Evolutionary conservation across 371 early-diverging fungal species (phyloP).

Genomic region (Nosema bombycis): DNA sequence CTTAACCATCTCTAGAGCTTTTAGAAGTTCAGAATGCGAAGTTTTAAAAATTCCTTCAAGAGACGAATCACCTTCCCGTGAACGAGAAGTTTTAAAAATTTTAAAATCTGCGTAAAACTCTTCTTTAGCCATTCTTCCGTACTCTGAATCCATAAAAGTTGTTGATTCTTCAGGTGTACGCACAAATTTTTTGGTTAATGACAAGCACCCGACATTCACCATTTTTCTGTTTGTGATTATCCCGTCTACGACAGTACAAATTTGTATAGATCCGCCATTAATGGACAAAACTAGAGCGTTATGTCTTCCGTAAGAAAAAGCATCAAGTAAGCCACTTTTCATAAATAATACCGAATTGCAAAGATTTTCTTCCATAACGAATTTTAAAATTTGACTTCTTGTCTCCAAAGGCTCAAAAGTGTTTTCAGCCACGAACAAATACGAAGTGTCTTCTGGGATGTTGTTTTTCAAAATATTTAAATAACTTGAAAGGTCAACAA

Average conservation of each 20-base stretch:
- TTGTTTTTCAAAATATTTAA: too few relatives aligned
- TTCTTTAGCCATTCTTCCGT: neutral
- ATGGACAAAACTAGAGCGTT: conserved; percentile 48
- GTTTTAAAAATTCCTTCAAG: neutral
- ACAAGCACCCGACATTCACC: too few relatives aligned
- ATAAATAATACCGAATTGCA: conserved; percentile 47
- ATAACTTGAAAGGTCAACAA: too few relatives aligned
- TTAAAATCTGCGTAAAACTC: neutral
- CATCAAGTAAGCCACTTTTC: conserved; percentile 53
- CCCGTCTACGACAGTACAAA: conserved; percentile 50
- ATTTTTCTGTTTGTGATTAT: too few relatives aligned
- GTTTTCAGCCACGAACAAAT: too few relatives aligned
- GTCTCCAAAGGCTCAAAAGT: too few relatives aligned
- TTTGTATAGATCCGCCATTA: conserved; percentile 46
- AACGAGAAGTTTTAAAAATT: too few relatives aligned
- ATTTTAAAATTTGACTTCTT: too few relatives aligned
- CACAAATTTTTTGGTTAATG: too few relatives aligned
- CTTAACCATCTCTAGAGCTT: conserved; percentile 17
- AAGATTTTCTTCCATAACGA: conserved; percentile 46
- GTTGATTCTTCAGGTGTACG: conserved; percentile 44
- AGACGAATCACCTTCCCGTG: neutral
- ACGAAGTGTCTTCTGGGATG: too few relatives aligned
- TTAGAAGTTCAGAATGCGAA: neutral
- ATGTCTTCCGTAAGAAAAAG: conserved; percentile 57
- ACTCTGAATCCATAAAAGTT: too few relatives aligned